Base-by-base conservation (phyloP, 257 asterid genomes). In the Buddleja alternifolia region DNA sequence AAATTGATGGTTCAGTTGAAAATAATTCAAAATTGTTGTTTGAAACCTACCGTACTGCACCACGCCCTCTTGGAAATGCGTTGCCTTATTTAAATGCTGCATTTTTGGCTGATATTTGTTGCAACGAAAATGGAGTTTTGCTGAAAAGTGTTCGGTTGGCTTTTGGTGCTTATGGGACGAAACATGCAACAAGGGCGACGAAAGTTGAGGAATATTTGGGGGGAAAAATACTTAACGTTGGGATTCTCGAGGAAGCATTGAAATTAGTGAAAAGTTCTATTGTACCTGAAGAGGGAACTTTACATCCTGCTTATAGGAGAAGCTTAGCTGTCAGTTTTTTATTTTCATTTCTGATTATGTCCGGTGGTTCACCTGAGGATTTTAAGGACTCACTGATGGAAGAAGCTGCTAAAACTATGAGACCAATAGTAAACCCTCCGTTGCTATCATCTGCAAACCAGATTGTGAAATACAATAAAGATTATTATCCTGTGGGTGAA, bases 11-110 rank as follows among this genome's bases (percentile, higher is more conserved):
- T 66, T 61, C 56, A 24, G 34, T 10, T 45, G 59, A 23, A 63
- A 47, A 76, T 29, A 70, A 44, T 36, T 67, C 83, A 20, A 77
- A 25, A 20, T 52, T 84, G 61, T 48, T 81, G 54, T 84, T 82
- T 73, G 86, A 83, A 73, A 78, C 85, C 19, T 86, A 79, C 53
- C 84, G 91, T 50, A 84, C 89, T 61, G 58, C 93, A 8, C 91
- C 93, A 14, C 74, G 91, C 66, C 96, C 86, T 29, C 72, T 81
- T 63, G 96, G 96, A 71, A 86, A 78, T 77, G 91, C 96, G 4
- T 72, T 88, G 76, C 89, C 96, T 21, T 86, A 86, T 77, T 60
- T 81, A 62, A 86, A 84, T 62, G 86, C 91, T 57, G 85, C 93
- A 41, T 86, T 86, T 79, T 77, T 81, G 65, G 89, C 84, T 10